Percentiles rank a stretch among this genome's conserved stretches.
These are phyloP conservation scores for Camelina hispida DNA, from an alignment of 345 rosid species.

Conservation along the genomic window DNA sequence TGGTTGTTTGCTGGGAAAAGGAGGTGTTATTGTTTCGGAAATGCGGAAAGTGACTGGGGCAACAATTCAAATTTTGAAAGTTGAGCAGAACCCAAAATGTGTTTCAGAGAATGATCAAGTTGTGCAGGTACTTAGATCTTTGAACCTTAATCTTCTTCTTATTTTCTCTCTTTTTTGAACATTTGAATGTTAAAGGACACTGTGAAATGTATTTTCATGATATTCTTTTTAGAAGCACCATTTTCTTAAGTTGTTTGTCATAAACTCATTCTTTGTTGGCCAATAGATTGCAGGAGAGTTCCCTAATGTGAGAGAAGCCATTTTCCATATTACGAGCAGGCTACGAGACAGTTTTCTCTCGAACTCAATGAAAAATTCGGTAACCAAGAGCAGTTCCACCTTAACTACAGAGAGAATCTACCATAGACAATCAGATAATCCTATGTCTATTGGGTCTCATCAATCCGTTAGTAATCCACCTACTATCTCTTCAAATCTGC, in stretches of 20 bases:
- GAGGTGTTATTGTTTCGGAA: conserved; percentile 78
- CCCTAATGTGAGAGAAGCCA: conserved; percentile 72
- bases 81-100: conserved; percentile 72
- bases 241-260: conserved; percentile 21
- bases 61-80: conserved; percentile 55
- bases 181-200: too few species aligned
- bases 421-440: conserved; percentile 32
- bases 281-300: conserved; percentile 83
- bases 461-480: conserved; percentile 37
- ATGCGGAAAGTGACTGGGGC: conserved; percentile 77
- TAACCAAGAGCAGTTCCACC: conserved; percentile 53
- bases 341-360: conserved; percentile 73
- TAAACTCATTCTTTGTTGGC: conserved; percentile 38
- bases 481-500: conserved; percentile 37
- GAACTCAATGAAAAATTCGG: conserved; percentile 44
- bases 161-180: too few species aligned
- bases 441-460: conserved; percentile 35
- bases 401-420: conserved; percentile 57
- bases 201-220: neutral
- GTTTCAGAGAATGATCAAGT: conserved; percentile 70
- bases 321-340: conserved; percentile 77
- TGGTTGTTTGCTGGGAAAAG: conserved; percentile 85
- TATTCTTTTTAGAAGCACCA: conserved; percentile 5
- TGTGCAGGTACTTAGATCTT: conserved; percentile 65
- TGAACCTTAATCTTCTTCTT: neutral